Base-by-base conservation (phyloP, 345 rosid species). In the Dimocarpus longan region DNA sequence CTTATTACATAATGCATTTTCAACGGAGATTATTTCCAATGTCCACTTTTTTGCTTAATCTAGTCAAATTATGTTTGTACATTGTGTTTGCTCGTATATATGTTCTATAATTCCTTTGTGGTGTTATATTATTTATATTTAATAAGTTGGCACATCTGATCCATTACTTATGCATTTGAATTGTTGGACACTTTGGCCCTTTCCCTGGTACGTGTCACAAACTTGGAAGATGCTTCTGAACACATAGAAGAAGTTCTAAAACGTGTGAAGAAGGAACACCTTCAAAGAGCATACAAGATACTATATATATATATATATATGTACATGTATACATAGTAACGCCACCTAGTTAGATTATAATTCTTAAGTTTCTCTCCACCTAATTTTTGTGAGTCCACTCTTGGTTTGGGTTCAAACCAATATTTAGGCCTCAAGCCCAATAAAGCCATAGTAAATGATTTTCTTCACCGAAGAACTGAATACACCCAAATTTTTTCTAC, bases 271-370 rank as follows among this genome's bases (percentile, higher is more conserved):
- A 93, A 91, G 82, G 92, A 90, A 79, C 97, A 94, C 77, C 85
- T 96, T 81, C 77, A 86, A 81, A 94, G 97, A 81, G 99, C 98
- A 19, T 96, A 94, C 80, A 92, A 89, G 89, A 94, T 96, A 80
- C 79, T 26, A 26, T 42, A 4, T 42, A 42, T 42, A 42, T 42
- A 6, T 5, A 6, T 42, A 6, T 5, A 42, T 42, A 42, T 3
- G 2, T 32, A n/a, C n/a, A n/a, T n/a, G n/a, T n/a, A n/a, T n/a
- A n/a, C n/a, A n/a, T n/a, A n/a, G n/a, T n/a, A 32, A 26, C 28
- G 1, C 37, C 37, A 2, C 37, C 37, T 50, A 12, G 54, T 50
- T 50, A 50, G 1, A 32, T 2, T 32, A 32, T 48, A 50, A 50
- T 13, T 50, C 56, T 13, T 0, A 2, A 52, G 59, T 52, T 52